Base-by-base conservation (phyloP, 495 filamentous ascomycete genomes). In the Talaromyces thailandensis region DNA sequence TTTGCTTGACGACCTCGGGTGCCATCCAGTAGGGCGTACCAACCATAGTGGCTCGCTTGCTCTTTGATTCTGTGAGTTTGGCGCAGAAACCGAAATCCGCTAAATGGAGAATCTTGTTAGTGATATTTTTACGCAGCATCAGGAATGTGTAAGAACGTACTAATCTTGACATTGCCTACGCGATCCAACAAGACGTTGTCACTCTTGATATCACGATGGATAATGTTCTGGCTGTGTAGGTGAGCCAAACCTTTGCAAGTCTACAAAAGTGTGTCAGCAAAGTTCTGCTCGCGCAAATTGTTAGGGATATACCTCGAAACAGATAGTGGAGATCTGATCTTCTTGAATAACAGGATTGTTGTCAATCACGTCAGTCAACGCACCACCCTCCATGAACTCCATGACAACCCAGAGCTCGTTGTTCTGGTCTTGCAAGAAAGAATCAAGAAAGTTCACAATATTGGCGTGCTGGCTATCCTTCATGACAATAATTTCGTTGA, bases 11-110 rank as follows among this genome's bases (percentile, higher is more conserved):
- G 16, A 98, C 94, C 73, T 98, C 94, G 32, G 94, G 94, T 2
- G 94, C 94, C 94, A 98, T 98, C 94, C 94, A 98, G 79, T 98
- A 98, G 1, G 94, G 94, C 16, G 94, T 98, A 62, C 94, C 94
- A 57, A 98, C 94, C 94, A 98, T 98, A 55, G 94, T 98, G 26
- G 93, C 92, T 69, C 94, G 93, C 79, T 98, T 98, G 70, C 83
- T 92, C 77, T 96, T 96, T 60, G 91, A 87, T 69, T 98, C 95
- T 18, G 93, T 98, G 62, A 98, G 88, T 76, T 98, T 97, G 72
- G 94, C 94, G 71, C 95, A 98, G 84, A 98, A 98, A 59, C 94
- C 94, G 69, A 98, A 98, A 82, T 98, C 94, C 65, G 94, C 91
- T 96, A 63, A n/a, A 21, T 55, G 32, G 29, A 69, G 75, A 73